phyloP scores from a whole-genome alignment of 495 filamentous ascomycete genomes.

The Talaromyces thailandensis region DNA sequence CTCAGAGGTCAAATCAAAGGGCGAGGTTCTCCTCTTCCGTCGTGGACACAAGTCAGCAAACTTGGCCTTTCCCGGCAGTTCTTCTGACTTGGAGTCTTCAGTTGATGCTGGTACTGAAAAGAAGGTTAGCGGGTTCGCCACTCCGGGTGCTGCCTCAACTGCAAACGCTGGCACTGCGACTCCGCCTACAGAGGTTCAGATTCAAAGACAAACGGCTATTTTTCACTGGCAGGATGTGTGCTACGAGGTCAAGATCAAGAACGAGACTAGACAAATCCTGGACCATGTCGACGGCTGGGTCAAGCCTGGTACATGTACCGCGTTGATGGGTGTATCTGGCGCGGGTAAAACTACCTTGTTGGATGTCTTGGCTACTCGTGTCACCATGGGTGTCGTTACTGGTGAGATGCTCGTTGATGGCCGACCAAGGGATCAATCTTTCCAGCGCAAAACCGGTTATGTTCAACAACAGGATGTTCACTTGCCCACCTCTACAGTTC shows the following conservation, averaged over 20 bases:
- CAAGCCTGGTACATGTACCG: slow-evolving; percentile 81
- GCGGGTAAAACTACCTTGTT: slow-evolving; percentile 54
- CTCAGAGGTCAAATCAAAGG: slow-evolving; percentile 70
- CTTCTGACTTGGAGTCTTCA: not conserved
- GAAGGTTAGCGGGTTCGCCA: slow-evolving; percentile 17
- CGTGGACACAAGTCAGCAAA: slow-evolving; percentile 58
- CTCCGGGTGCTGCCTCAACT: slow-evolving; percentile 40
- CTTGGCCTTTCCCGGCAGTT: slow-evolving; percentile 27
- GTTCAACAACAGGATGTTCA: slow-evolving; percentile 93
- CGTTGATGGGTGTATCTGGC: slow-evolving; percentile 66
- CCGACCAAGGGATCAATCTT: slow-evolving; percentile 60
- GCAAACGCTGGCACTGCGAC: slow-evolving; percentile 4
- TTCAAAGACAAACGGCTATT: slow-evolving; percentile 53
- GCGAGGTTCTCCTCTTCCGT: slow-evolving; percentile 81
- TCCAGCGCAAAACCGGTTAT: slow-evolving; percentile 88
- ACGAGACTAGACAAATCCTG: slow-evolving; percentile 62
- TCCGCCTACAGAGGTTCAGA: not conserved
- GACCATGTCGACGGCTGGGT: slow-evolving; percentile 86
- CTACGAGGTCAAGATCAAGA: slow-evolving; percentile 87
- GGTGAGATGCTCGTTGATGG: slow-evolving; percentile 85
- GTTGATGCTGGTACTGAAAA: slow-evolving; percentile 16
- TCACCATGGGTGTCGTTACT: slow-evolving; percentile 76
- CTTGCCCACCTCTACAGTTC: slow-evolving; percentile 72
- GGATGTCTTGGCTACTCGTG: slow-evolving; percentile 50
- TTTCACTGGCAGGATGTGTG: slow-evolving; percentile 83